These are phyloP conservation scores for Scopulariopsis brevicaulis DNA, from an alignment of 2,329 filamentous ascomycete genomes.

Conservation along the genomic window DNA sequence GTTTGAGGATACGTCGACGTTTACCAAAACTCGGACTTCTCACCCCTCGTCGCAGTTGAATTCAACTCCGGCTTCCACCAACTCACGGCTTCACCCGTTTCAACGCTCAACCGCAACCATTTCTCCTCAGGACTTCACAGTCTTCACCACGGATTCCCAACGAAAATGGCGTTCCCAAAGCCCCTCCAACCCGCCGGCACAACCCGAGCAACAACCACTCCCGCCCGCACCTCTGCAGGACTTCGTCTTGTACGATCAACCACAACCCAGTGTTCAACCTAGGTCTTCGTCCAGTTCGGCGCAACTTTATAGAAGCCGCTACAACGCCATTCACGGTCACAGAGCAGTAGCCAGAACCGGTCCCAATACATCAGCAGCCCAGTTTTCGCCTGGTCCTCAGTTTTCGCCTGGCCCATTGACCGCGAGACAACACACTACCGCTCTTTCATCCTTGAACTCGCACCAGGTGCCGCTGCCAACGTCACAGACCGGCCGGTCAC, in stretches of 20 bases:
- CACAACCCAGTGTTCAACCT: constrained; percentile 21
- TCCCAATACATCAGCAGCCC: not conserved
- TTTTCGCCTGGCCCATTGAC: not conserved
- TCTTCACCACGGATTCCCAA: constrained; percentile 76
- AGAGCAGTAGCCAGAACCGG: not conserved
- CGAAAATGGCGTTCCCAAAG: constrained; percentile 73
- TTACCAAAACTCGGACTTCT: not conserved
- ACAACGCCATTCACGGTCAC: not conserved
- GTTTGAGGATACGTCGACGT: constrained; percentile 6
- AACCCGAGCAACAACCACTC: constrained; percentile 44
- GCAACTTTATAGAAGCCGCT: constrained; percentile 22
- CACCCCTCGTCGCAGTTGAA: constrained; percentile 47
- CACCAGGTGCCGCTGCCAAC: not conserved
- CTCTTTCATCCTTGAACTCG: not conserved
- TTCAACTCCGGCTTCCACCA: constrained; percentile 45
- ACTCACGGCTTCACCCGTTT: constrained; percentile 44
- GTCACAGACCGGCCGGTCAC: constrained; percentile 14
- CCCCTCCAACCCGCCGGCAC: constrained; percentile 51
- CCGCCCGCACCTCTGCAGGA: constrained; percentile 51
- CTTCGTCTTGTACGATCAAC: constrained; percentile 69
- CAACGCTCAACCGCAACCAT: constrained; percentile 46
- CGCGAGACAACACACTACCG: not conserved
- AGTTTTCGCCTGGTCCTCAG: not conserved
- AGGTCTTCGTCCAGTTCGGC: constrained; percentile 47
- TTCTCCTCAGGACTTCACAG: constrained; percentile 54